Percentiles rank a stretch among this genome's conserved stretches.
These are phyloP conservation scores for Colletotrichum sojae DNA, from an alignment of 2,329 filamentous ascomycete genomes.

Conservation along the genomic window DNA sequence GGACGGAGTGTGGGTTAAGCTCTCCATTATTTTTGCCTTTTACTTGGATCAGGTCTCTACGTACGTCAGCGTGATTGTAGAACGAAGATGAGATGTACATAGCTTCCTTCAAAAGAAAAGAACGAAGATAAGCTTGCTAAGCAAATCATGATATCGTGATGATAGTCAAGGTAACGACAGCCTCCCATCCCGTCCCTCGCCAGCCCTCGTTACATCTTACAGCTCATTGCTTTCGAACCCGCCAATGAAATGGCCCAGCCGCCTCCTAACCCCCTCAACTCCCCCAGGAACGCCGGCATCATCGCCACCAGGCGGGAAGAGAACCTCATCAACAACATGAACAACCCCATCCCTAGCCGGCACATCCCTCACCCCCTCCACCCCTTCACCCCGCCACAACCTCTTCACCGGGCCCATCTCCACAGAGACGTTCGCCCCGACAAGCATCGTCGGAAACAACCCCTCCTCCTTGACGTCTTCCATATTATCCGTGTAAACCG, in stretches of 20 bases:
- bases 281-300: background rate
- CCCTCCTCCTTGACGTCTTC: background rate
- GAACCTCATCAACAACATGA: conserved; percentile 24
- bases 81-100: too few species aligned
- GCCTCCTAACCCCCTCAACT: conserved; percentile 10
- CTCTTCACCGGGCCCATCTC: too few species aligned
- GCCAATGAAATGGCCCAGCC: background rate
- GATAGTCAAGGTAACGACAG: background rate
- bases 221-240: background rate
- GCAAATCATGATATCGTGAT: background rate
- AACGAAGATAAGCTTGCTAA: background rate
- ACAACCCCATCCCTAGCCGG: conserved; percentile 24
- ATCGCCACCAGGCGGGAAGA: conserved; percentile 5
- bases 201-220: background rate
- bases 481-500: background rate
- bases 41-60: too few species aligned
- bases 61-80: too few species aligned
- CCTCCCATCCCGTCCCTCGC: background rate
- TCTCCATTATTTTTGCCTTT: too few species aligned
- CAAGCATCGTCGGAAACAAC: conserved; percentile 11
- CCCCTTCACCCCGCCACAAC: background rate
- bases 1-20: too few species aligned
- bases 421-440: background rate
- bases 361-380: conserved; percentile 10
- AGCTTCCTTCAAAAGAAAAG: too few species aligned